Base-by-base conservation (phyloP, 371 early-diverging fungal genomes). In the Gilbertella persicaria region DNA sequence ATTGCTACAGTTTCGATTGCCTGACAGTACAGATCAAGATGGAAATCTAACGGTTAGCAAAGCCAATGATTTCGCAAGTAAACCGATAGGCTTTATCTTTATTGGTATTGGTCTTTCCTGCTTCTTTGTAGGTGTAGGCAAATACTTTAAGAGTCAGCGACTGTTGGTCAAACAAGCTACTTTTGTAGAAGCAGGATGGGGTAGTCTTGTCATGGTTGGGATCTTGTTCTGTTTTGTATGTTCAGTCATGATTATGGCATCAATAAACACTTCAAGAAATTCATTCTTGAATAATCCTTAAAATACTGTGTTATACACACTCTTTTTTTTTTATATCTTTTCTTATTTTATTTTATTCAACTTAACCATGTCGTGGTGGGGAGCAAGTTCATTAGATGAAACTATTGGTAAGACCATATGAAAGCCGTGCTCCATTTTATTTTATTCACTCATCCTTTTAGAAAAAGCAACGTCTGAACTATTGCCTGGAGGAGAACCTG, bases 381-480 rank as follows among this genome's bases (percentile, higher is more conserved):
- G 68, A 17, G 63, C 62, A 43, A 73, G 58, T 44, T 60, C 69
- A 14, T 58, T 76, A 35, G 73, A 76, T 49, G 76, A 76, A 55
- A 47, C 70, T 6, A 64, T 76, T 48, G 73, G 76, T 67, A 64
- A 52, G 55, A 26, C 16, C 16, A 47, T 8, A 53, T 30, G n/a
- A 41, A 41, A 17, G 24, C 42, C 29, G 4, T 2, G 10, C 2
- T n/a, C 16, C 29, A n/a, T 21, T 19, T 9, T 14, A 37, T 28
- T 36, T 36, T n/a, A 29, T 12, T 29, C 10, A 23, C 13, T n/a
- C 24, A 10, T 4, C 24, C 6, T 26, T 19, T n/a, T 69, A 92
- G 93, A 87, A 50, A 84, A 82, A 52, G 95, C 96, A 23, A 97
- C 97, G 13, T 87, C 91, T 4, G 98, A 96, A 70, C 84, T 87